These are phyloP conservation scores for Plectosphaerella plurivora DNA, from an alignment of 2,329 filamentous ascomycete species.

Conservation along the genomic window DNA sequence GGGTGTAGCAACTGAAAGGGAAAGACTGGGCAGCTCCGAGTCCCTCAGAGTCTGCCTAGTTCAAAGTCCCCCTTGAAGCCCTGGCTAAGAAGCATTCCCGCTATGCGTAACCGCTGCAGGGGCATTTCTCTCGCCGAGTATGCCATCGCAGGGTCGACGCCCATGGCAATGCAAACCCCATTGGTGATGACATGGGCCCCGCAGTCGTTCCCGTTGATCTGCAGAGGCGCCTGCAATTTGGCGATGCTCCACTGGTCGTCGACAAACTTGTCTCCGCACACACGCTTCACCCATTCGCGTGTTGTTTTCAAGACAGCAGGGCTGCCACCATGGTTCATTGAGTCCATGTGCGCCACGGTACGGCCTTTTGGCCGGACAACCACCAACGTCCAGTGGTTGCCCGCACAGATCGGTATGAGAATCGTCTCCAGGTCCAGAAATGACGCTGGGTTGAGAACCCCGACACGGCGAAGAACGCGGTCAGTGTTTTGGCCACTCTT, in stretches of 20 bases:
- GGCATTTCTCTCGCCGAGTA: conserved; percentile 53
- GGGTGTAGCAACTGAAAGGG: too few species aligned
- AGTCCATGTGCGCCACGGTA: conserved; percentile 67
- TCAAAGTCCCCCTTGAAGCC: conserved; percentile 60
- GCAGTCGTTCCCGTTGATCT: conserved; percentile 68
- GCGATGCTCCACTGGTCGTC: conserved; percentile 56
- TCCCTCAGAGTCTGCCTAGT: conserved; percentile 29
- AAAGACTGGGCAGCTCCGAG: too few species aligned
- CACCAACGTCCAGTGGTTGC: conserved; percentile 67
- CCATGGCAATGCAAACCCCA: conserved; percentile 56
- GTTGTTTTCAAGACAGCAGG: conserved; percentile 54
- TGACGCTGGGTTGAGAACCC: conserved; percentile 53
- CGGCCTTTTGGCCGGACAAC: conserved; percentile 58
- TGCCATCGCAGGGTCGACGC: conserved; percentile 42
- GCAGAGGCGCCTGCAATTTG: conserved; percentile 45
- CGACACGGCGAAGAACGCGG: conserved; percentile 52
- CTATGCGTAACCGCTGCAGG: conserved; percentile 57
- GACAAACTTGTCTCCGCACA: conserved; percentile 38
- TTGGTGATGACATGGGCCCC: conserved; percentile 76
- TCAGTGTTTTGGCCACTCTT: conserved; percentile 35
- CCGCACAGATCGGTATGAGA: conserved; percentile 63
- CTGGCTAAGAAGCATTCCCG: conserved; percentile 61
- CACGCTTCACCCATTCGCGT: conserved; percentile 31
- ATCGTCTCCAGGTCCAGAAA: conserved; percentile 63
- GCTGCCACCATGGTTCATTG: conserved; percentile 42